Evolutionary conservation across 352 stramenopile genomes (phyloP), one percentile per base, ranked within the genome.

Genomic region (Pythium biforme): DNA sequence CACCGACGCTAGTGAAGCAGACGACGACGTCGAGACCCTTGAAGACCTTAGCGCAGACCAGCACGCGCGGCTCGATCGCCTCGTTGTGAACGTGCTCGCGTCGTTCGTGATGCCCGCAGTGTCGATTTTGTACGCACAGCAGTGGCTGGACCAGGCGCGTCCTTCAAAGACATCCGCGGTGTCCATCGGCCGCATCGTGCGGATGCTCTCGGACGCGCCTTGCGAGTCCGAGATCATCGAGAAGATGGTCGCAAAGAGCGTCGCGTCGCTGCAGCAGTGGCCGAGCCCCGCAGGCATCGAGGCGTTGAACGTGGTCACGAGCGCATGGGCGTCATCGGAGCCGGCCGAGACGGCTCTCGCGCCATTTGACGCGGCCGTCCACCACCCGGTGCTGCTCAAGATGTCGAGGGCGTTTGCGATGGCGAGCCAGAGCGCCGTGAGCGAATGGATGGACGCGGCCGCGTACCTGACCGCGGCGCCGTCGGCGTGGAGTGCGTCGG

Each of bases 351-450:
- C 33, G 0, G 14, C 15, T 9, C 19, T 26, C 10, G 27, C 23
- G 17, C 8, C 39, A 10, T 69, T 69, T 17, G 62, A 69, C 17
- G 39, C 55, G 0, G 17, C 39, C 0, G 52, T 59, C 9, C 62
- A 64, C 26, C 62, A 69, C 41, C 49, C 62, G 3, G 40, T 70
- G 8, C 56, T 65, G 10, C 43, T 66, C 15, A 64, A 66, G 27
- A 52, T 70, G 41, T 66, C 63, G 15, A 14, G 63, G 11, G 53
- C 56, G 7, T 66, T 70, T 26, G 56, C 63, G 0, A 59, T 58
- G 55, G 22, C 56, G 4, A 70, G 63, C 25, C 56, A 57, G 27
- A 66, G 50, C 43, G 40, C 63, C 3, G 22, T 70, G 10, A 3
- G 15, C 0, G 55, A 64, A 23, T 70, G 63, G 63, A 50, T 70